Conservation (phyloP, 331 rosid species). For the Malus hybrid region DNA sequence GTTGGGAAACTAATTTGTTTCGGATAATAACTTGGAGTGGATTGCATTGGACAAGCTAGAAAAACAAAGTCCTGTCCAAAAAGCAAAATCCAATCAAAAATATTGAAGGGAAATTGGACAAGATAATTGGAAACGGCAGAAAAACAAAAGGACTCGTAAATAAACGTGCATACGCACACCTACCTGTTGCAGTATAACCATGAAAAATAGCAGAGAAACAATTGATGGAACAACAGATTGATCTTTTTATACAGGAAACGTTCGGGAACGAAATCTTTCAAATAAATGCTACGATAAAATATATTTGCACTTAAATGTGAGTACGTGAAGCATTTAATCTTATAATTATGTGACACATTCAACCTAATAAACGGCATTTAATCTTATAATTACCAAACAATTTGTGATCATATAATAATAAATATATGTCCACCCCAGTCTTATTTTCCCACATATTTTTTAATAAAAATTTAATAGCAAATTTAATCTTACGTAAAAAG, state of each 20-base stretch:
- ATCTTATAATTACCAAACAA: background rate
- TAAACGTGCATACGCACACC: background rate
- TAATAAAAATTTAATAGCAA: too few species aligned
- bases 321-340: too few species aligned
- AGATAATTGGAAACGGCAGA: background rate
- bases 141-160: too few species aligned
- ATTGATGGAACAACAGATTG: background rate
- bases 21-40: constrained; percentile 16
- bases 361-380: constrained; percentile 13
- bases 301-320: background rate
- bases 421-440: too few species aligned
- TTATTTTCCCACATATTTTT: too few species aligned
- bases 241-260: background rate
- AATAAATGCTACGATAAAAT: background rate
- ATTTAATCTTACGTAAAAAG: too few species aligned
- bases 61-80: background rate
- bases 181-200: constrained; percentile 24
- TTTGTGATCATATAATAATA: background rate
- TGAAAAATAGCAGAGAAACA: background rate
- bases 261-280: background rate
- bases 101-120: background rate
- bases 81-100: background rate
- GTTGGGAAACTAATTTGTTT: constrained; percentile 21
- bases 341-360: background rate
- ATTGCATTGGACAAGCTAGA: constrained; percentile 33